These are phyloP conservation scores for Amanita molliuscula DNA, from an alignment of 768 basidiomycete genomes.

Conservation along the genomic window DNA sequence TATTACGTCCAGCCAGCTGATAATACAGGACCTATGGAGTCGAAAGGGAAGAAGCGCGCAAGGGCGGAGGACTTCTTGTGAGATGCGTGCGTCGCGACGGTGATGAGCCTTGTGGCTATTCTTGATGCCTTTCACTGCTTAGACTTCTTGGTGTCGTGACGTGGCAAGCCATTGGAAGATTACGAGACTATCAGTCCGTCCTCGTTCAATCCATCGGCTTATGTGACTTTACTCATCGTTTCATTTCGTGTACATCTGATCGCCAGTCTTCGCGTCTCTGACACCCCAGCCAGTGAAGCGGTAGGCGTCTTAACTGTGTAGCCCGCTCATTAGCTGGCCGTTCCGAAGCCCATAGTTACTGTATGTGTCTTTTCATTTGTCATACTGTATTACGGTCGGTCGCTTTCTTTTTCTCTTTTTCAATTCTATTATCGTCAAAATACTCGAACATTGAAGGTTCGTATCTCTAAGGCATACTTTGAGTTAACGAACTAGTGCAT, in stretches of 20 bases:
- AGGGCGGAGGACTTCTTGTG: constrained; percentile 80
- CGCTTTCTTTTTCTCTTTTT: not conserved
- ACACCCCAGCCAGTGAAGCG: not conserved
- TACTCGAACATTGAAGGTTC: constrained; percentile 2
- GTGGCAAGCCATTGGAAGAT: constrained; percentile 1
- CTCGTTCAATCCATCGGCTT: constrained; percentile 11
- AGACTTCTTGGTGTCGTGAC: not conserved
- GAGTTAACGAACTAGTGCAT: constrained; percentile 3
- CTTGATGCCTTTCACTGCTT: not conserved
- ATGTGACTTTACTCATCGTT: constrained; percentile 2
- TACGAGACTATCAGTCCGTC: constrained; percentile 21
- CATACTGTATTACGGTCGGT: constrained; percentile 8
- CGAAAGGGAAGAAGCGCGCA: constrained; percentile 75
- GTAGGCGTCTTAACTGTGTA: constrained; percentile 2
- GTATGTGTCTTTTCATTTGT: constrained; percentile 5
- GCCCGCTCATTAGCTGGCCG: constrained; percentile 3
- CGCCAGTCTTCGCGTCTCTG: not conserved
- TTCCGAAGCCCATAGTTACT: constrained; percentile 4
- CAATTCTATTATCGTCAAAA: not conserved
- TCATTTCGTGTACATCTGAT: constrained; percentile 1
- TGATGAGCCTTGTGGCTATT: constrained; percentile 4
- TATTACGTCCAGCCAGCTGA: constrained; percentile 37
- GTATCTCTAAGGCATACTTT: not conserved
- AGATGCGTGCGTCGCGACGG: constrained; percentile 4
- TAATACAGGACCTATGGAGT: constrained; percentile 35